phyloP scores from a whole-genome alignment of 805 yeast species.

The Ogataea populi-albae region DNA sequence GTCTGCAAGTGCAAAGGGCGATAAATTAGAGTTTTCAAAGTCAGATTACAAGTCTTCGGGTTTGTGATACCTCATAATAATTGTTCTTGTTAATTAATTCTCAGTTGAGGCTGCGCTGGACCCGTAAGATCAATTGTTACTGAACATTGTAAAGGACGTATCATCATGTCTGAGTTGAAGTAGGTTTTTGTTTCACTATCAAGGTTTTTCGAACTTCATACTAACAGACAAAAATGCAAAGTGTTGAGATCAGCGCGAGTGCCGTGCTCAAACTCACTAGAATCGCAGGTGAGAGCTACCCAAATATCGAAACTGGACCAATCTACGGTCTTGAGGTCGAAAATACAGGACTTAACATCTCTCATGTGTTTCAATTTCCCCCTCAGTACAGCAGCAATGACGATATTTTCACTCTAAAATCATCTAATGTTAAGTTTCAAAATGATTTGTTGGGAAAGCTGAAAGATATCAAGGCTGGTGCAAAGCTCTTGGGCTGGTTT shows the following conservation, averaged over 20 bases:
- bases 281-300: constrained; percentile 62
- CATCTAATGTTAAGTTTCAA: constrained; percentile 65
- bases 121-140: too few species aligned
- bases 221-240: constrained; percentile 8
- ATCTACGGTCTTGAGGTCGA: constrained; percentile 67
- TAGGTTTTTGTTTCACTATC: too few species aligned
- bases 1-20: too few species aligned
- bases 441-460: constrained; percentile 62
- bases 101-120: too few species aligned
- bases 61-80: too few species aligned
- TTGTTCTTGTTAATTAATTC: too few species aligned
- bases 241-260: constrained; percentile 49
- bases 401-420: constrained; percentile 49
- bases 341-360: constrained; percentile 39
- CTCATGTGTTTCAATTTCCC: constrained; percentile 72
- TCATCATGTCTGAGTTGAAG: too few species aligned
- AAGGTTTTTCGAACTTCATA: not conserved
- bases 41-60: too few species aligned
- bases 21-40: too few species aligned
- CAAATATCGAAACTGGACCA: constrained; percentile 65
- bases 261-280: constrained; percentile 59
- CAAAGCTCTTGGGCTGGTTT: constrained; percentile 80
- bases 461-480: constrained; percentile 60
- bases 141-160: too few species aligned
- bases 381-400: constrained; percentile 36